Conservation (phyloP, 2,329 filamentous ascomycete species). For the Exophiala alcalophila region DNA sequence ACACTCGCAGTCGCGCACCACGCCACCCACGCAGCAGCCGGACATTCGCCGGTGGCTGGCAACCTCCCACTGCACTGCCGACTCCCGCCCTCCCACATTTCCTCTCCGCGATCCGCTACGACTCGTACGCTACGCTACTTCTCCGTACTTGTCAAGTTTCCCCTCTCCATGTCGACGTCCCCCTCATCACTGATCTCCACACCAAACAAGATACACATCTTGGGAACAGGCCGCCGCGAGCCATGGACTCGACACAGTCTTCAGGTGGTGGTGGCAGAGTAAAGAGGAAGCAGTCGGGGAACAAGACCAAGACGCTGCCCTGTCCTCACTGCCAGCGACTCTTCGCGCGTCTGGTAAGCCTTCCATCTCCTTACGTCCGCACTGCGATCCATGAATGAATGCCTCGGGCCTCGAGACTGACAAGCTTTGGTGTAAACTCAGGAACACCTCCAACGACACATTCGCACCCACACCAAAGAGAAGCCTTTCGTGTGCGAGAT, state of each 20-base stretch:
- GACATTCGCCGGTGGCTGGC: neutral
- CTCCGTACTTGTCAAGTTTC: conserved; percentile 4
- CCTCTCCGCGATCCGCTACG: conserved; percentile 5
- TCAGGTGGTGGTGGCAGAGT: conserved; percentile 19
- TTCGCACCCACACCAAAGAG: conserved; percentile 52
- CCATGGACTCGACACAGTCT: conserved; percentile 25
- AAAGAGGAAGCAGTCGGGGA: conserved; percentile 31
- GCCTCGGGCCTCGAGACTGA: conserved; percentile 17
- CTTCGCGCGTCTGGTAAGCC: conserved; percentile 43
- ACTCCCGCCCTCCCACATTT: neutral
- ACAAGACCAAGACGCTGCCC: conserved; percentile 46
- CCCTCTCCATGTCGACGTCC: conserved; percentile 2
- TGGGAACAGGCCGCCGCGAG: conserved; percentile 1
- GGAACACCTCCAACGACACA: conserved; percentile 52
- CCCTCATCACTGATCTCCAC: conserved; percentile 21
- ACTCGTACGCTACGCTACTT: conserved; percentile 4
- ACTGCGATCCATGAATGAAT: conserved; percentile 2
- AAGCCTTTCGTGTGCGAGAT: conserved; percentile 51
- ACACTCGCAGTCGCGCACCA: neutral
- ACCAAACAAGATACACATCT: conserved; percentile 10
- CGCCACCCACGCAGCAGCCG: conserved; percentile 1
- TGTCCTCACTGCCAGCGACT: conserved; percentile 50
- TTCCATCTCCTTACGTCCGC: neutral
- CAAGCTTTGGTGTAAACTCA: conserved; percentile 8
- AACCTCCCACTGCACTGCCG: neutral